phyloP scores from a whole-genome alignment of 2,329 filamentous ascomycete species.

The Calcarisporium arbuscula region DNA sequence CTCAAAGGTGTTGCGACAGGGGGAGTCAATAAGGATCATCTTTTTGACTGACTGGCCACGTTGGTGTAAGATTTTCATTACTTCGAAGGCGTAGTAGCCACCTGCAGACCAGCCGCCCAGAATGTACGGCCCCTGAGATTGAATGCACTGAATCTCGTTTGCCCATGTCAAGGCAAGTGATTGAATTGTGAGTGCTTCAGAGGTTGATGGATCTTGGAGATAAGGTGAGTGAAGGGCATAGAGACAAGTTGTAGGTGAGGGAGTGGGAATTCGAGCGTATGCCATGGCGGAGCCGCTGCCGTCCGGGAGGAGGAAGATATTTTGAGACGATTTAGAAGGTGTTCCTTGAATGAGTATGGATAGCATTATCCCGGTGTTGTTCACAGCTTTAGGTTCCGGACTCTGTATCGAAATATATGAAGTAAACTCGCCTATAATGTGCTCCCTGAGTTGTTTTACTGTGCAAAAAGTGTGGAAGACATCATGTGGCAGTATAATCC shows the following conservation, averaged over 20 bases:
- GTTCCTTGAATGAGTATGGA: conserved; percentile 45
- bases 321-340: conserved; percentile 36
- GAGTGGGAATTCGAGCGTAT: conserved; percentile 30
- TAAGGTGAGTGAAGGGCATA: background rate
- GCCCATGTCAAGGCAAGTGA: background rate
- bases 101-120: conserved; percentile 67
- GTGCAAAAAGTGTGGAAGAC: background rate
- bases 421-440: background rate
- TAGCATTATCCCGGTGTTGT: background rate
- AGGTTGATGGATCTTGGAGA: background rate
- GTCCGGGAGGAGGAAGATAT: conserved; percentile 49
- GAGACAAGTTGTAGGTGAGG: background rate
- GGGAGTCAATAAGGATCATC: conserved; percentile 58
- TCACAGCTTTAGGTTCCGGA: background rate
- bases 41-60: conserved; percentile 51
- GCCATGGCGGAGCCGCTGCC: conserved; percentile 58
- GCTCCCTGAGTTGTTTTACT: background rate
- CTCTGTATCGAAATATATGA: background rate
- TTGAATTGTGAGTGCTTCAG: background rate
- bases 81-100: conserved; percentile 63
- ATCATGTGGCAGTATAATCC: background rate
- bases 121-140: conserved; percentile 59
- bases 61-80: conserved; percentile 51
- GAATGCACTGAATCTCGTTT: conserved; percentile 62
- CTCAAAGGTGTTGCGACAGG: conserved; percentile 59